Conservation (phyloP, 2,329 filamentous ascomycete genomes). For the Akanthomyces lecanii region DNA sequence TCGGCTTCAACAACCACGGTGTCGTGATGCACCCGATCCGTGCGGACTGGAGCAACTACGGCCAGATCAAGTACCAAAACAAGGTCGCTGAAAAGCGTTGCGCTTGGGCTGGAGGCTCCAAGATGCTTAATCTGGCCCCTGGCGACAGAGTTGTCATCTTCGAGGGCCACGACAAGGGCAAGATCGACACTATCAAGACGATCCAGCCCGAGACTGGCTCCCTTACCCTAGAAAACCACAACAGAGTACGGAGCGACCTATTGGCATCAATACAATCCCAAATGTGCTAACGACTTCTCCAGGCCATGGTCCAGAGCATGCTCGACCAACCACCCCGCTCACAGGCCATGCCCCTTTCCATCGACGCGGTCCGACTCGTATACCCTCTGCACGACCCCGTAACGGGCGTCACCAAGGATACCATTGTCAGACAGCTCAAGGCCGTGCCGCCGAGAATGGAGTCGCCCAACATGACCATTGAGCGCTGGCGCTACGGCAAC, state of each 20-base stretch:
- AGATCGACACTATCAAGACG: constrained; percentile 67
- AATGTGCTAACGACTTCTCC: constrained; percentile 34
- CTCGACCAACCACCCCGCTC: constrained; percentile 29
- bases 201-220: constrained; percentile 53
- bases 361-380: constrained; percentile 76
- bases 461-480: constrained; percentile 38
- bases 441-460: constrained; percentile 47
- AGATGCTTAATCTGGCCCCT: constrained; percentile 40
- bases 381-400: constrained; percentile 64
- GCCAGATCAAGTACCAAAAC: constrained; percentile 26
- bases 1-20: constrained; percentile 60
- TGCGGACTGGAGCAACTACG: constrained; percentile 33
- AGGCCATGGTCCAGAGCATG: constrained; percentile 42
- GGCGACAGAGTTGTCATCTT: constrained; percentile 68
- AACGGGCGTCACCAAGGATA: constrained; percentile 65
- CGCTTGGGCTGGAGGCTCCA: constrained; percentile 52
- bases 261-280: neutral
- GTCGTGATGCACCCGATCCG: constrained; percentile 40
- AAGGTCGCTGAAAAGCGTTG: constrained; percentile 40
- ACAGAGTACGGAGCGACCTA: constrained; percentile 52
- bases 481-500: constrained; percentile 38
- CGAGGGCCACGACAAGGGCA: constrained; percentile 74
- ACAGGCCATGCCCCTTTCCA: constrained; percentile 50
- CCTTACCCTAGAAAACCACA: constrained; percentile 57
- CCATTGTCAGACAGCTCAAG: constrained; percentile 69